Conservation (phyloP, 495 filamentous ascomycete genomes). For the Aspergillus sparsus region DNA sequence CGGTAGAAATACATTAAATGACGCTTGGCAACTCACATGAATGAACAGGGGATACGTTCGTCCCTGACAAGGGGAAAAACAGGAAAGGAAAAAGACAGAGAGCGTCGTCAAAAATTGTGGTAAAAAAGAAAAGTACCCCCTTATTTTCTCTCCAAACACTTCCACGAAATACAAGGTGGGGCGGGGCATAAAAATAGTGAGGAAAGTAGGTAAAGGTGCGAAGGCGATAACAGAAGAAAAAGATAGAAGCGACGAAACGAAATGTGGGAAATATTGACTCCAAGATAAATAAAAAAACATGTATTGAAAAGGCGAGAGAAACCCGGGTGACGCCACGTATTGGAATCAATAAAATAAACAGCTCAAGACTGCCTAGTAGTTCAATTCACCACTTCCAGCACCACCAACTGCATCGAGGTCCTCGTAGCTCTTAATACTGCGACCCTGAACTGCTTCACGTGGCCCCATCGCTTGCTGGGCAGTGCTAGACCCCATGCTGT, state of each 20-base stretch:
- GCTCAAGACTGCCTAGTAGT: conserved; percentile 49
- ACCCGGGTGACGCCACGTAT: conserved; percentile 16
- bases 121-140: no score
- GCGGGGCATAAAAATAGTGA: no score
- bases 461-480: conserved; percentile 73
- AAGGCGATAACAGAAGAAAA: background rate
- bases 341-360: conserved; percentile 8
- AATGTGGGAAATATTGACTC: conserved; percentile 7
- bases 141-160: background rate
- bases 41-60: background rate
- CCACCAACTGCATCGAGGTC: conserved; percentile 80
- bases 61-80: no score
- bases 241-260: background rate
- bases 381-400: conserved; percentile 58
- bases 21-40: background rate
- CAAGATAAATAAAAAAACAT: conserved; percentile 7
- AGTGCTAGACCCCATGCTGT: conserved; percentile 53
- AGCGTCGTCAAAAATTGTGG: no score
- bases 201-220: no score
- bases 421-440: conserved; percentile 93
- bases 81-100: no score
- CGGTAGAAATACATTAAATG: background rate
- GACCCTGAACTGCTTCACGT: conserved; percentile 81
- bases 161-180: background rate
- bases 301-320: conserved; percentile 1